Evolutionary conservation across 2,329 filamentous ascomycete genomes (phyloP).

Genomic region (Ampelomyces quisqualis): DNA sequence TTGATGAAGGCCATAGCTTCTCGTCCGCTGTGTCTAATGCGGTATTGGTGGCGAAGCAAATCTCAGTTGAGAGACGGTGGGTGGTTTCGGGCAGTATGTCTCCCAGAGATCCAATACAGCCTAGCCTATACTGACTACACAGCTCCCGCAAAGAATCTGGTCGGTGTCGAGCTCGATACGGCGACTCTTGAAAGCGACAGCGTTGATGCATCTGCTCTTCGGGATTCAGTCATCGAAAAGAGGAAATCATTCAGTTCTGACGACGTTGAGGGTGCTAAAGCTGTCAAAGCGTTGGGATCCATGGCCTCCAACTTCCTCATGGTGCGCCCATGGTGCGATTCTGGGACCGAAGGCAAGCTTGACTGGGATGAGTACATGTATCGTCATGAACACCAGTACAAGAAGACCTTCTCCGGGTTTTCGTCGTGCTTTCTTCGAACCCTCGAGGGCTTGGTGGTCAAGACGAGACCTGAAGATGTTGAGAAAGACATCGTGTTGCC

Average conservation of each 20-base stretch:
- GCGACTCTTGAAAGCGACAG: conserved; percentile 37
- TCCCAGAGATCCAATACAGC: no score
- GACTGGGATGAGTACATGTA: conserved; percentile 74
- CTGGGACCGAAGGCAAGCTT: conserved; percentile 58
- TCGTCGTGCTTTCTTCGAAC: conserved; percentile 64
- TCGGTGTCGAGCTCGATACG: conserved; percentile 68
- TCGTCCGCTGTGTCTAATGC: conserved; percentile 66
- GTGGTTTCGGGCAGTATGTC: conserved; percentile 72
- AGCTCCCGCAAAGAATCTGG: conserved; percentile 76
- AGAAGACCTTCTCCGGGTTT: conserved; percentile 57
- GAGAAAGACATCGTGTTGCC: conserved; percentile 65
- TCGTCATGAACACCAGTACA: conserved; percentile 50
- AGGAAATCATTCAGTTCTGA: conserved; percentile 43
- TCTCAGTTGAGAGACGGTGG: conserved; percentile 72
- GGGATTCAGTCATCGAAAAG: conserved; percentile 42
- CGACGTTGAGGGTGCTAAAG: conserved; percentile 42
- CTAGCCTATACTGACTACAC: no score
- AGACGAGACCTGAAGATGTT: conserved; percentile 74
- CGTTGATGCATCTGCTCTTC: conserved; percentile 24
- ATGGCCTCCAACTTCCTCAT: conserved; percentile 70
- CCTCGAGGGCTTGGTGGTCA: conserved; percentile 77
- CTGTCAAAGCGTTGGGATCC: conserved; percentile 62
- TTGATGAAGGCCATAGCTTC: conserved; percentile 88
- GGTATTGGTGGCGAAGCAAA: conserved; percentile 56
- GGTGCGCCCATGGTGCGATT: conserved; percentile 76